A percentile compares a stretch with the other conserved stretches of the same genome.
Evolutionary conservation across 1,284 basidiomycete species (phyloP).

Genomic region (Moesziomyces globuligerus): DNA sequence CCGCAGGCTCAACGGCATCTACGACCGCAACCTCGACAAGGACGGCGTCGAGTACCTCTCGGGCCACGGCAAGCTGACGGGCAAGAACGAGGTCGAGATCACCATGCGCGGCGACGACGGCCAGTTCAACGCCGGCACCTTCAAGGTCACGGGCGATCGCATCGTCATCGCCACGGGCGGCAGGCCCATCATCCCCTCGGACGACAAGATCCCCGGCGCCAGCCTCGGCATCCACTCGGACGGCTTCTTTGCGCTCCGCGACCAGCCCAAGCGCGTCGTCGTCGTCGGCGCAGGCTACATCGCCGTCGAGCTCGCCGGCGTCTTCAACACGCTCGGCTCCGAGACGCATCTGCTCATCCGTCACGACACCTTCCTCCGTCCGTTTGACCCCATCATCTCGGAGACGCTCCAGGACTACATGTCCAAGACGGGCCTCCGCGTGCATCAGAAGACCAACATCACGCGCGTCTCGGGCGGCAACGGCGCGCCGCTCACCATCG

Average conservation of each 20-base stretch:
- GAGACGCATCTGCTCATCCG: slow-evolving; percentile 94
- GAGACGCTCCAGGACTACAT: slow-evolving; percentile 93
- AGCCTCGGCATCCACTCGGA: slow-evolving; percentile 90
- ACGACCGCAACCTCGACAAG: slow-evolving; percentile 80
- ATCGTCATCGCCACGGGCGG: slow-evolving; percentile 83
- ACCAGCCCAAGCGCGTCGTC: slow-evolving; percentile 90
- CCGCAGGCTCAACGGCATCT: slow-evolving; percentile 87
- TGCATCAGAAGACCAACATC: slow-evolving; percentile 84
- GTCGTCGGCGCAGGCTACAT: slow-evolving; percentile 98
- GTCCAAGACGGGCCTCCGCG: slow-evolving; percentile 86
- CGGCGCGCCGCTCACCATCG: slow-evolving; percentile 59
- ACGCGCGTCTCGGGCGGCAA: slow-evolving; percentile 75
- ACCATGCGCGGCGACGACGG: slow-evolving; percentile 58
- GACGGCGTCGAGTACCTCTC: slow-evolving; percentile 89
- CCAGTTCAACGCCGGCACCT: slow-evolving; percentile 71
- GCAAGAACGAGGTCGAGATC: slow-evolving; percentile 61
- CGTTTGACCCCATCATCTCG: slow-evolving; percentile 88
- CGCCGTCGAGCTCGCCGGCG: slow-evolving; percentile 77
- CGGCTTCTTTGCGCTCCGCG: slow-evolving; percentile 91
- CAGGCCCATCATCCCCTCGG: slow-evolving; percentile 80
- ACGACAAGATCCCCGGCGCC: slow-evolving; percentile 86
- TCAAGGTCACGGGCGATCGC: slow-evolving; percentile 63
- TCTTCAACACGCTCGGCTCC: slow-evolving; percentile 64
- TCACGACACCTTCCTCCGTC: slow-evolving; percentile 85
- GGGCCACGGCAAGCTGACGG: slow-evolving; percentile 74